A percentile compares a stretch with the other conserved stretches of the same genome.
Evolutionary conservation across 2,329 filamentous ascomycete species (phyloP).

Genomic region (Fusarium decemcellulare): DNA sequence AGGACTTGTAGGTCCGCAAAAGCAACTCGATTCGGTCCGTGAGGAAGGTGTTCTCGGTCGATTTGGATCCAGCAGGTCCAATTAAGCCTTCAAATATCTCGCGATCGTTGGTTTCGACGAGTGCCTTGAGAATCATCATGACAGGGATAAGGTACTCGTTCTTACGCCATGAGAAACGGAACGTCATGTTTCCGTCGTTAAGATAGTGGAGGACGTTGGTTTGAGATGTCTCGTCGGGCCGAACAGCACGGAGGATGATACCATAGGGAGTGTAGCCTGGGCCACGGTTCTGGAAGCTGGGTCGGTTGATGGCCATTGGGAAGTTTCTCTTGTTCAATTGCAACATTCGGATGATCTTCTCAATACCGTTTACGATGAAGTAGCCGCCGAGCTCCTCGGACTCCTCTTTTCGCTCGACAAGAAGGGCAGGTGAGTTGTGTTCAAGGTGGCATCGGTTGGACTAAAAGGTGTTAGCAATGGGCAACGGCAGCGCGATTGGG

Average conservation of each 20-base stretch:
- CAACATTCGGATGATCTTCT: constrained; percentile 95
- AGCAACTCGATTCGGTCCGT: constrained; percentile 95
- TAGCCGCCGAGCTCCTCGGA: constrained; percentile 97
- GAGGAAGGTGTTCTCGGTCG: constrained; percentile 89
- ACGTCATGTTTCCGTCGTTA: constrained; percentile 94
- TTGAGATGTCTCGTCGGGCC: constrained; percentile 98
- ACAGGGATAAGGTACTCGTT: constrained; percentile 96
- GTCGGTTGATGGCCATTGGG: constrained; percentile 92
- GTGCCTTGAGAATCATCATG: constrained; percentile 96
- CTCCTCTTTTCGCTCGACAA: constrained; percentile 93
- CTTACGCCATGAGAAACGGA: constrained; percentile 98
- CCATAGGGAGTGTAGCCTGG: constrained; percentile 89
- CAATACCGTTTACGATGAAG: constrained; percentile 97
- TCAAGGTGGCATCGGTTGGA: constrained; percentile 94
- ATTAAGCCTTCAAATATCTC: constrained; percentile 97
- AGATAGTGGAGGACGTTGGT: constrained; percentile 98
- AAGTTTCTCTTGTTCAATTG: constrained; percentile 93
- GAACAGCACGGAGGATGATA: constrained; percentile 91
- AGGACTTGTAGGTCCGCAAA: constrained; percentile 92
- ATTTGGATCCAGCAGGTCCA: constrained; percentile 81
- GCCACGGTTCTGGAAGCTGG: constrained; percentile 91
- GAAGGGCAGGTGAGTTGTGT: constrained; percentile 83
- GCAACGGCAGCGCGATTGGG: neutral
- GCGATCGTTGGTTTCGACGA: constrained; percentile 95
- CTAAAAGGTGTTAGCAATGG: constrained; percentile 57